Conservation (phyloP, 768 basidiomycete genomes). For the Suillus tomentosus region DNA sequence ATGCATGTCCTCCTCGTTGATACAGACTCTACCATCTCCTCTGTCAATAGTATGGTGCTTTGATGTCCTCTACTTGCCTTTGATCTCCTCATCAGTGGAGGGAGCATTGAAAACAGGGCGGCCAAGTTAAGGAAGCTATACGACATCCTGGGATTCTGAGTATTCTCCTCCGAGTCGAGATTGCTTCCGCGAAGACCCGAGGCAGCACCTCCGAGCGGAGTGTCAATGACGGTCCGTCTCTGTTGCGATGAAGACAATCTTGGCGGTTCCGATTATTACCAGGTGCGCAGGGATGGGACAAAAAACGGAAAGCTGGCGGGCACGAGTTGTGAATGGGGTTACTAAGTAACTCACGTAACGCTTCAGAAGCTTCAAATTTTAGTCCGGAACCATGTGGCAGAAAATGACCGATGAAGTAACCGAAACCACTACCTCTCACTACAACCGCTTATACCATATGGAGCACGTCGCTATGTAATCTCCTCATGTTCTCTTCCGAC, state of each 20-base stretch:
- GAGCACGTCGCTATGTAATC: too few relatives aligned
- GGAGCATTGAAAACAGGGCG: not conserved
- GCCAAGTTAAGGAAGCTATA: not conserved
- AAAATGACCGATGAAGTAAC: not conserved
- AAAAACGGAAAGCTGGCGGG: too few relatives aligned
- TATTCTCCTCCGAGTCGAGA: not conserved
- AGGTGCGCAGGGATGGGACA: too few relatives aligned
- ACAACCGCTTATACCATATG: too few relatives aligned
- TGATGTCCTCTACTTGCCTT: not conserved
- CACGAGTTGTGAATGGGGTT: not conserved
- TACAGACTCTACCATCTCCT: not conserved
- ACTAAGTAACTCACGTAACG: not conserved
- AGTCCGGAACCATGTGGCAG: not conserved
- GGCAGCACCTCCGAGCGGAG: too few relatives aligned
- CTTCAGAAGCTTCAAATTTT: not conserved
- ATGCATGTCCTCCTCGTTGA: not conserved
- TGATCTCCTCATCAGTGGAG: not conserved
- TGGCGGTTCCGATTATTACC: too few relatives aligned
- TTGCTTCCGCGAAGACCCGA: not conserved
- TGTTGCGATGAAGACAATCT: too few relatives aligned
- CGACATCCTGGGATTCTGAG: not conserved
- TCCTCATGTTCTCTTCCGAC: too few relatives aligned
- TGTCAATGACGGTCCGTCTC: too few relatives aligned
- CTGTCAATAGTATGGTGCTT: not conserved
- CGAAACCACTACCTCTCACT: not conserved